Percentiles rank a stretch among this genome's conserved stretches.
These are phyloP conservation scores for Phaeotremella skinneri DNA, from an alignment of 768 basidiomycete genomes.

Conservation along the genomic window DNA sequence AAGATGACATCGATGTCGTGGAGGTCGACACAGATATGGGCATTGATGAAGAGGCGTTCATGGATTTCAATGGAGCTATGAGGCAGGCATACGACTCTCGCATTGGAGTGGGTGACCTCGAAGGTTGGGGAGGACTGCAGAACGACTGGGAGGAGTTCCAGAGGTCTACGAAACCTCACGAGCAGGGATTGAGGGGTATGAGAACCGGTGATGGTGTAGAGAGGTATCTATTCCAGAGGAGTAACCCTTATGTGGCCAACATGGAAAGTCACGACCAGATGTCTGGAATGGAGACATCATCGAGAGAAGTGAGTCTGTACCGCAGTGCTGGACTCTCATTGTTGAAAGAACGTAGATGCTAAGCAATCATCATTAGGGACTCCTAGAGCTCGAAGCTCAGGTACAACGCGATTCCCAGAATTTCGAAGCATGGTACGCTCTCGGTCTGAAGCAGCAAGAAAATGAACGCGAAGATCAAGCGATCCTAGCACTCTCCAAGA, in stretches of 20 bases:
- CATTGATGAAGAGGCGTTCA: slow-evolving; percentile 36
- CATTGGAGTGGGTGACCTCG: slow-evolving; percentile 21
- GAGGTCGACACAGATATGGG: slow-evolving; percentile 21
- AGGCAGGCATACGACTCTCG: background rate
- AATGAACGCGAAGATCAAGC: slow-evolving; percentile 93
- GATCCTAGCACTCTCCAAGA: slow-evolving; percentile 74
- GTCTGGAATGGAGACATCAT: slow-evolving; percentile 22
- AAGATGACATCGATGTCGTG: slow-evolving; percentile 26
- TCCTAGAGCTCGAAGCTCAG: slow-evolving; percentile 82
- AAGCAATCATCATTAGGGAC: slow-evolving; percentile 58
- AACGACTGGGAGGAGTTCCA: slow-evolving; percentile 36
- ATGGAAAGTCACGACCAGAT: slow-evolving; percentile 9
- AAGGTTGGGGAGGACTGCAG: slow-evolving; percentile 41
- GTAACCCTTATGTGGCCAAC: slow-evolving; percentile 40
- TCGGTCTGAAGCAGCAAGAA: slow-evolving; percentile 96
- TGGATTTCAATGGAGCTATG: slow-evolving; percentile 34
- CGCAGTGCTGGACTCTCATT: background rate
- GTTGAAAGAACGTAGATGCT: background rate
- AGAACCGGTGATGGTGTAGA: slow-evolving; percentile 23
- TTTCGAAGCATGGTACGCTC: slow-evolving; percentile 77
- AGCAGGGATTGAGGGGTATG: slow-evolving; percentile 19
- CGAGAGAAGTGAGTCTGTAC: slow-evolving; percentile 20
- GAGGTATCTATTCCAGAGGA: slow-evolving; percentile 46
- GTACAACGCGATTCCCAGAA: slow-evolving; percentile 74
- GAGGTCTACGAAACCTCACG: background rate